These are phyloP conservation scores for Naganishia sp. DNA, from an alignment of 1,284 basidiomycete species.

Conservation along the genomic window DNA sequence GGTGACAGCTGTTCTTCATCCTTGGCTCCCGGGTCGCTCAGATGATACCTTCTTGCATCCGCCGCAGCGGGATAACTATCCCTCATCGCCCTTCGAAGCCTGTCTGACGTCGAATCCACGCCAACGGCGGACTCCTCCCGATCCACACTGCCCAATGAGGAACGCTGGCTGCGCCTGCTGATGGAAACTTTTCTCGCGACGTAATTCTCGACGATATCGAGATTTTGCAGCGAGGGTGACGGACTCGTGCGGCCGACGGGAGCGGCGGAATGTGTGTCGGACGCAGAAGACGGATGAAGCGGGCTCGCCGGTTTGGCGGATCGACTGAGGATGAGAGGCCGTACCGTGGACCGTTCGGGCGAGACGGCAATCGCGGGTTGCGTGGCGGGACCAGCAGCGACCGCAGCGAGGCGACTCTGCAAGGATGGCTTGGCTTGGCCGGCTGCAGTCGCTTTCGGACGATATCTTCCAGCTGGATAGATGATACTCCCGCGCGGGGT, in stretches of 20 bases:
- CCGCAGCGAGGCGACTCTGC: constrained; percentile 25
- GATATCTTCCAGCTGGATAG: constrained; percentile 34
- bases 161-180: constrained; percentile 19
- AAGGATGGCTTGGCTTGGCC: constrained; percentile 17
- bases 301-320: constrained; percentile 29
- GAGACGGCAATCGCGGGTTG: constrained; percentile 9
- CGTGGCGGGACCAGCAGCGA: constrained; percentile 19
- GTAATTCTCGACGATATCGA: constrained; percentile 25
- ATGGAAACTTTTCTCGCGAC: constrained; percentile 26
- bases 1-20: not conserved
- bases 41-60: constrained; percentile 17
- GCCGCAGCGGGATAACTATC: constrained; percentile 9
- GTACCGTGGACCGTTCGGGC: constrained; percentile 18
- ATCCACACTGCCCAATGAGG: constrained; percentile 6
- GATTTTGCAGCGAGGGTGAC: constrained; percentile 23
- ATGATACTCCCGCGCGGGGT: constrained; percentile 34
- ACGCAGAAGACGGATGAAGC: not conserved
- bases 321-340: constrained; percentile 26
- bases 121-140: constrained; percentile 4
- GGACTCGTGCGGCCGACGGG: constrained; percentile 10
- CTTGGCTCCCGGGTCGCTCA: constrained; percentile 25
- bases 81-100: constrained; percentile 15
- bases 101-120: constrained; percentile 11
- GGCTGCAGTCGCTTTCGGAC: constrained; percentile 9
- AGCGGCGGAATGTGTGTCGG: not conserved